phyloP scores from a whole-genome alignment of 108 stramenopile genomes.

The Conticribra guillardii region DNA sequence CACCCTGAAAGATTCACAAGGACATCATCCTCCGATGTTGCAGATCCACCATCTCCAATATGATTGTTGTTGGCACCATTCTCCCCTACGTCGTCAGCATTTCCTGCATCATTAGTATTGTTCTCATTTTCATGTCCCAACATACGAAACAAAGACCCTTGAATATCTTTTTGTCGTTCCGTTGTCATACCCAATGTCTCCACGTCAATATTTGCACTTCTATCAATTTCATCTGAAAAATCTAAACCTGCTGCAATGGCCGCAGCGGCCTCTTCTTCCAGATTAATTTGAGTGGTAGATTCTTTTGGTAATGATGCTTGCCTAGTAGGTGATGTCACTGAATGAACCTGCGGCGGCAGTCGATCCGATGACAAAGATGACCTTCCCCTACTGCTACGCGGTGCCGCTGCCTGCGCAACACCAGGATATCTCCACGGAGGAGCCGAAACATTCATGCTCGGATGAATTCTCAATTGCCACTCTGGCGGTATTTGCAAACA shows the following conservation, averaged over 20 bases:
- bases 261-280: constrained; percentile 18
- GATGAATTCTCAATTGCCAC: constrained; percentile 81
- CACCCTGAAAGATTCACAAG: constrained; percentile 11
- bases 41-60: constrained; percentile 1
- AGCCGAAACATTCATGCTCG: constrained; percentile 83
- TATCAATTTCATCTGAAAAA: constrained; percentile 12
- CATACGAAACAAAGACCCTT: constrained; percentile 89
- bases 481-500: constrained; percentile 81
- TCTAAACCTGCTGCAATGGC: constrained; percentile 25
- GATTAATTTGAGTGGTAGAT: constrained; percentile 7
- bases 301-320: constrained; percentile 25
- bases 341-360: constrained; percentile 5
- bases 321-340: constrained; percentile 32
- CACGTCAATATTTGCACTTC: constrained; percentile 49
- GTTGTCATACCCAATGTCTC: constrained; percentile 87
- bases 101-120: not conserved
- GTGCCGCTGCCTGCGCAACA: not conserved
- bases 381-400: constrained; percentile 20
- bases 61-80: not conserved
- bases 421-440: constrained; percentile 84
- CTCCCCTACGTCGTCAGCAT: not conserved
- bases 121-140: constrained; percentile 73
- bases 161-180: constrained; percentile 85
- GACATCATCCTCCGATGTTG: constrained; percentile 4
- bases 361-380: constrained; percentile 52